Evolutionary conservation across 805 yeast genomes (phyloP).

Genomic region (Cyberlindnera euphorbiae): DNA sequence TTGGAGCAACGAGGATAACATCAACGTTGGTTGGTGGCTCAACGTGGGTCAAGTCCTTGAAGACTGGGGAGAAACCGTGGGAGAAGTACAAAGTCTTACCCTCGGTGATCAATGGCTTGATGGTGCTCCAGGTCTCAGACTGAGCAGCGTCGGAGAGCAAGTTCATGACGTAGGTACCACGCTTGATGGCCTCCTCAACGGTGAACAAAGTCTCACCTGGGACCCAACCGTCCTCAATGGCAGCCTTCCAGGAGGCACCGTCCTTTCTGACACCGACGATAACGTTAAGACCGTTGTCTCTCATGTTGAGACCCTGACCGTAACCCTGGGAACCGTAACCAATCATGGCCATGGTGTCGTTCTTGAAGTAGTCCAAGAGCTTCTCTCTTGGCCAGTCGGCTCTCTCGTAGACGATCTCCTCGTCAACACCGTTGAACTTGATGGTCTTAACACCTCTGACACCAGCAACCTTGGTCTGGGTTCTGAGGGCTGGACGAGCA

Average conservation of each 20-base stretch:
- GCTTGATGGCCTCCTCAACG: slow-evolving; percentile 86
- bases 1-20: slow-evolving; percentile 98
- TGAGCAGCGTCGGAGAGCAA: slow-evolving; percentile 98
- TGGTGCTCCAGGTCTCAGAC: slow-evolving; percentile 90
- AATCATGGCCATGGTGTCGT: slow-evolving; percentile 94
- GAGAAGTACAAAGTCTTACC: slow-evolving; percentile 98
- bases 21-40: slow-evolving; percentile 93
- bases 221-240: slow-evolving; percentile 99
- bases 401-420: slow-evolving; percentile 97
- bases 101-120: slow-evolving; percentile 90
- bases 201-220: slow-evolving; percentile 98
- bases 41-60: slow-evolving; percentile 95
- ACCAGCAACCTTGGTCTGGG: slow-evolving; percentile 48
- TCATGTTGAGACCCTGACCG: slow-evolving; percentile 99
- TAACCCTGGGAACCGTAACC: slow-evolving; percentile 99
- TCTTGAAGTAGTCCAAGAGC: slow-evolving; percentile 92
- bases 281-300: slow-evolving; percentile 98
- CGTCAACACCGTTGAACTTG: slow-evolving; percentile 94
- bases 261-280: slow-evolving; percentile 97
- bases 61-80: slow-evolving; percentile 99
- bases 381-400: slow-evolving; percentile 99
- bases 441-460: slow-evolving; percentile 93
- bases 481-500: slow-evolving; percentile 56
- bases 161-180: slow-evolving; percentile 96
- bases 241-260: slow-evolving; percentile 99